phyloP scores from a whole-genome alignment of 495 filamentous ascomycete species.

The Paragyromitra xinjiangensis region DNA sequence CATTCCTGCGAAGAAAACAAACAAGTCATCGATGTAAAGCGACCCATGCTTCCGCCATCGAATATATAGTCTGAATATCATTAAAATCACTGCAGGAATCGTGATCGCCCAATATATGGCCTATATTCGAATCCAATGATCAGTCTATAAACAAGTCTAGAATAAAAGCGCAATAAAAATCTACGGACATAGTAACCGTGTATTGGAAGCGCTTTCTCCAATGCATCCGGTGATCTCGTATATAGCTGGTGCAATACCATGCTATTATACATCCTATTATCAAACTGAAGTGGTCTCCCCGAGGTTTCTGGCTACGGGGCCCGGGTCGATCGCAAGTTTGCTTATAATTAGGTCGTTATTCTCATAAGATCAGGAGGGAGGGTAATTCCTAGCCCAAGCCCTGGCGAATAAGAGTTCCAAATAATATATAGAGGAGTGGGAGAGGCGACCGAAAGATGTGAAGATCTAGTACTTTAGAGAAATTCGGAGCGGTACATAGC shows the following conservation, averaged over 20 bases:
- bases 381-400: not conserved
- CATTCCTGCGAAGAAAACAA: constrained; percentile 20
- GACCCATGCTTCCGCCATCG: constrained; percentile 29
- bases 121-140: not conserved
- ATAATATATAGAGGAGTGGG: not conserved
- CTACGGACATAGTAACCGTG: constrained; percentile 26
- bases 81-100: constrained; percentile 6
- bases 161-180: not conserved
- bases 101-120: constrained; percentile 30
- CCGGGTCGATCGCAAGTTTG: not conserved
- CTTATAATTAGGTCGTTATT: not conserved
- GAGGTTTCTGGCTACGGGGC: not conserved
- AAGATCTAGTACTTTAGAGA: not conserved
- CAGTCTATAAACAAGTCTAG: not conserved
- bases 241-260: constrained; percentile 20
- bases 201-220: constrained; percentile 31
- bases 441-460: not conserved
- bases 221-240: constrained; percentile 17
- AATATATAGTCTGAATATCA: constrained; percentile 25
- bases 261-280: constrained; percentile 1
- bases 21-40: constrained; percentile 23
- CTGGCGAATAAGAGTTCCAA: not conserved
- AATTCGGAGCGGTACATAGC: not conserved
- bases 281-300: not conserved
- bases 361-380: not conserved